These are phyloP conservation scores for Cinnamomum micranthum DNA, from an alignment of 164 flowering plant genomes.

Conservation along the genomic window DNA sequence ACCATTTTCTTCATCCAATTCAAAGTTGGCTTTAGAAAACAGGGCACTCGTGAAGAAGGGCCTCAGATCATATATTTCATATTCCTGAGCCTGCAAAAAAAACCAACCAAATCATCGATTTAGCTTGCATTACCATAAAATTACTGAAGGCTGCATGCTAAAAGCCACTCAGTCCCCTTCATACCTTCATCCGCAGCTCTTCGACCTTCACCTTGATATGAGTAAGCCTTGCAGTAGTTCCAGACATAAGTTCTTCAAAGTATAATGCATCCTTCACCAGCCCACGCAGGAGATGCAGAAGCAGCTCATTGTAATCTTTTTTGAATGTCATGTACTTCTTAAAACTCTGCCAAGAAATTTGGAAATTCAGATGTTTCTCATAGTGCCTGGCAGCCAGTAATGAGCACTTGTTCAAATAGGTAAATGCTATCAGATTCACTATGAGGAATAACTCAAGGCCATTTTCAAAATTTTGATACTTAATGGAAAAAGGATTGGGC, in stretches of 20 bases:
- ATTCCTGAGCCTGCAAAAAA: conserved; percentile 64
- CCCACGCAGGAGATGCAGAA: conserved; percentile 65
- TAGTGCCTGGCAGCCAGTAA: too few relatives aligned
- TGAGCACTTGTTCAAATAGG: too few relatives aligned
- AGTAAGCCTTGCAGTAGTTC: conserved; percentile 42
- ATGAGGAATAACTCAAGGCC: too few relatives aligned
- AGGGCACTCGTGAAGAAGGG: conserved; percentile 70
- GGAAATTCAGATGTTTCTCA: too few relatives aligned
- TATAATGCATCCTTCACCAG: conserved; percentile 81
- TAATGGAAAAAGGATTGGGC: too few relatives aligned
- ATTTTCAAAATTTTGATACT: too few relatives aligned
- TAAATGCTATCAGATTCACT: too few relatives aligned
- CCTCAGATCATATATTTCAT: conserved; percentile 62
- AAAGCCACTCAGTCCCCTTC: neutral
- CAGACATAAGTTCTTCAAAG: conserved; percentile 78
- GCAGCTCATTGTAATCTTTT: conserved; percentile 79
- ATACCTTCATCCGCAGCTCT: conserved; percentile 75
- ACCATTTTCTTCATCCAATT: conserved; percentile 45
- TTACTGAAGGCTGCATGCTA: neutral
- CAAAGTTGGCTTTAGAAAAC: conserved; percentile 54
- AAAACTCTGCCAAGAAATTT: conserved; percentile 64
- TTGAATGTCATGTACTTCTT: conserved; percentile 87
- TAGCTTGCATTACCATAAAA: neutral
- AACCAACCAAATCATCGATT: neutral
- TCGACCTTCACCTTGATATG: conserved; percentile 75